Evolutionary conservation across 2,329 filamentous ascomycete genomes (phyloP), one percentile per base, ranked within the genome.

Genomic region (Arachnomyces sp.): DNA sequence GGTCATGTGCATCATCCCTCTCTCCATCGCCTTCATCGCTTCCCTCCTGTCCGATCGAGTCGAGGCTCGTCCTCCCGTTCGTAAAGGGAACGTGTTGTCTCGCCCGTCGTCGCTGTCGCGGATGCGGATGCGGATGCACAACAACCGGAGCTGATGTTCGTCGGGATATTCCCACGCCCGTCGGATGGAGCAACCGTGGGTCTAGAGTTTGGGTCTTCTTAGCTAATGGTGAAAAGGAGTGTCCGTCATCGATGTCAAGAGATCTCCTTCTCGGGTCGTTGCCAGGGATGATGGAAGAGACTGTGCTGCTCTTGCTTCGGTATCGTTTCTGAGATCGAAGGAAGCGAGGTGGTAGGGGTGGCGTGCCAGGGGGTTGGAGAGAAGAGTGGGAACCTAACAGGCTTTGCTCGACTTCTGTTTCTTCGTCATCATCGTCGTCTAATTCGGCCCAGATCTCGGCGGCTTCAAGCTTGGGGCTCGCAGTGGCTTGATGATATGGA

Each of bases 391-490:
- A 33, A 3, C 12, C 18, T 21, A 18, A 18, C 18, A 14, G 39
- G 17, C 17, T 44, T 33, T 14, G 21, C 13, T 43, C 34, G 65
- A 59, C 14, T 66, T 62, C 37, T 9, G 33, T 43, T 21, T 42
- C 45, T 15, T 59, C 60, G 42, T 57, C 54, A 15, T 78, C 74
- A 31, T 83, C 78, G 52, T 94, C 88, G 55, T 92, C 82, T 11
- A 95, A 72, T 58, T 93, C 87, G 41, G 80, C 84, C 88, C 87
- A 94, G 25, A 94, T 92, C 52, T 92, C 85, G 28, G 79, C 80
- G 1, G 78, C 77, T 56, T 92, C 84, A 42, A 71, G 76, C 77
- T 39, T 78, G 57, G 60, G 57, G 30, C 67, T 71, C 13, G 71
- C 73, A 49, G 69, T 70, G 53, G 69, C 71, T 42, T 67, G 68